These are phyloP conservation scores for Monilinia aucupariae DNA, from an alignment of 2,329 filamentous ascomycete genomes.

Conservation along the genomic window DNA sequence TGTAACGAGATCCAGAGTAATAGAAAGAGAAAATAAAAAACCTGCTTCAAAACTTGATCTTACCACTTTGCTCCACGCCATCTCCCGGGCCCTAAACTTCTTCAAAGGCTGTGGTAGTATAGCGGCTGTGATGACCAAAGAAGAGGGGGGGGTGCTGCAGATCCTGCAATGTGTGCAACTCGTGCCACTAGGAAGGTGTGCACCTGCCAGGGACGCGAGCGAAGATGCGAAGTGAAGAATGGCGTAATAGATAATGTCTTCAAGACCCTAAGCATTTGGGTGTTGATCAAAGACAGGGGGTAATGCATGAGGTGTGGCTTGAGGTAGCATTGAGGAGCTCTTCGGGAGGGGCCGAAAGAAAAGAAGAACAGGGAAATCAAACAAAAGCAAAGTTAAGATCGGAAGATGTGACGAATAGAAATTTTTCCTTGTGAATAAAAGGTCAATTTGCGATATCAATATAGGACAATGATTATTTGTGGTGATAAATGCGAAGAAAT, in stretches of 20 bases:
- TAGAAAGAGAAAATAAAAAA: background rate
- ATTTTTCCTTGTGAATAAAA: background rate
- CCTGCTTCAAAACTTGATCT: background rate
- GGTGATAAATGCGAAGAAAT: background rate
- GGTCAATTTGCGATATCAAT: too few relatives aligned
- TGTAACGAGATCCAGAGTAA: background rate
- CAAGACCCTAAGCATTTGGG: too few relatives aligned
- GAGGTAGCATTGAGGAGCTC: background rate
- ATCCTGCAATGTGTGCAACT: background rate
- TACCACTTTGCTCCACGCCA: background rate
- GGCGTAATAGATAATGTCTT: background rate
- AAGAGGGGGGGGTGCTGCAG: background rate
- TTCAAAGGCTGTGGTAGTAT: slow-evolving; percentile 1
- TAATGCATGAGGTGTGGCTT: slow-evolving; percentile 6
- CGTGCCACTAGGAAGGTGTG: background rate
- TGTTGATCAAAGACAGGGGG: background rate
- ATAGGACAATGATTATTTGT: background rate
- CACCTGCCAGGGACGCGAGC: background rate
- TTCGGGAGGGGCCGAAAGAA: background rate
- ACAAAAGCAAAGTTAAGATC: background rate
- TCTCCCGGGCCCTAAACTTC: background rate
- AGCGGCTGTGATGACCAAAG: background rate
- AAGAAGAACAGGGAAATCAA: background rate
- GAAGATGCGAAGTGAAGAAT: background rate
- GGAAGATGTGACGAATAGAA: background rate